Evolutionary conservation across 1,284 basidiomycete genomes (phyloP).

Genomic region (Polyporus tsugae): DNA sequence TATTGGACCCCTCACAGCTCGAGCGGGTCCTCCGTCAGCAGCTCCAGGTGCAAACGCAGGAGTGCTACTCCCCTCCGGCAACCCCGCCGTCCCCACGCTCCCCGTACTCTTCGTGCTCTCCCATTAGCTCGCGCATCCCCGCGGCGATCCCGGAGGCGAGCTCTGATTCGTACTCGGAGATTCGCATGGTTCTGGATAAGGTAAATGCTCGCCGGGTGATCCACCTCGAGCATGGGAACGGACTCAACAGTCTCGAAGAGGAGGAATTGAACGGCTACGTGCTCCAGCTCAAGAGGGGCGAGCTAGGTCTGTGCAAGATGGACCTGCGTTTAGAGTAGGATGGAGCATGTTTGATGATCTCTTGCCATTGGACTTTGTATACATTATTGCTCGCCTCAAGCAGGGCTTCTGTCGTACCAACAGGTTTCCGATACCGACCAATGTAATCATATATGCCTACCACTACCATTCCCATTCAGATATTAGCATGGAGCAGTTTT

Average conservation of each 20-base stretch:
- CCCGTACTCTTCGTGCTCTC: slow-evolving; percentile 34
- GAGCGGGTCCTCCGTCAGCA: slow-evolving; percentile 26
- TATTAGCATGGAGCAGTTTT: neutral
- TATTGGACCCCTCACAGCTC: slow-evolving; percentile 37
- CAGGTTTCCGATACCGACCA: neutral
- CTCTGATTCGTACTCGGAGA: slow-evolving; percentile 35
- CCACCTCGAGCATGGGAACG: slow-evolving; percentile 46
- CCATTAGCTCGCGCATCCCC: slow-evolving; percentile 23
- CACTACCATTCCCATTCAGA: neutral
- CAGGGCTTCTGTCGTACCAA: neutral
- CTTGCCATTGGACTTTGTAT: slow-evolving; percentile 1
- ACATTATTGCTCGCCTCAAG: neutral
- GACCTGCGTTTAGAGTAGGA: neutral
- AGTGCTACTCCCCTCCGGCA: slow-evolving; percentile 6
- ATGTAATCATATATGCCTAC: neutral
- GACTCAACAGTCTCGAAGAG: slow-evolving; percentile 47
- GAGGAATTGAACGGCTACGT: slow-evolving; percentile 46
- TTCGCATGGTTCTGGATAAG: slow-evolving; percentile 47
- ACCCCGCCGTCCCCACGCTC: slow-evolving; percentile 14
- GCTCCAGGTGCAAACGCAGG: slow-evolving; percentile 17
- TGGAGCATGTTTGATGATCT: neutral
- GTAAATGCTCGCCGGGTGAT: slow-evolving; percentile 51
- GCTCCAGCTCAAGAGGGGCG: slow-evolving; percentile 41
- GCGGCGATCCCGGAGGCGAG: slow-evolving; percentile 16
- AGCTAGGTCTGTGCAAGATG: slow-evolving; percentile 40